phyloP scores from a whole-genome alignment of 441 rosid species.

The Eruca vesicaria region DNA sequence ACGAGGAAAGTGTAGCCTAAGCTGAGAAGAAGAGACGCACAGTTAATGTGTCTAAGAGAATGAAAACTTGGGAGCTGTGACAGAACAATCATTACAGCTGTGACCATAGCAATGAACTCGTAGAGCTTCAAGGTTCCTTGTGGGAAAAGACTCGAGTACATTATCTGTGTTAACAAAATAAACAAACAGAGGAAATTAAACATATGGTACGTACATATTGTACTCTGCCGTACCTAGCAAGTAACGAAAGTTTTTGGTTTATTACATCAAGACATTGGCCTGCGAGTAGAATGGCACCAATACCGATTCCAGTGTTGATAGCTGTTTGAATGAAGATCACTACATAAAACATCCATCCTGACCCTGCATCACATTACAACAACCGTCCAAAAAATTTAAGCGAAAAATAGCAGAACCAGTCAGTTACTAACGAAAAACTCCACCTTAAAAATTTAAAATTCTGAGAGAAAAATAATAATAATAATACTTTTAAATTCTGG shows the following conservation, averaged over 20 bases:
- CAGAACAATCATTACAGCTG: conserved; percentile 74
- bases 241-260: background rate
- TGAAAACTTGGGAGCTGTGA: conserved; percentile 93
- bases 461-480: no score
- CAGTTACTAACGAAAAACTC: background rate
- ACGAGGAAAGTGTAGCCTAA: conserved; percentile 83
- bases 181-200: background rate
- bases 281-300: conserved; percentile 82
- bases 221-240: conserved; percentile 10
- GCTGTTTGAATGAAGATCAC: conserved; percentile 86
- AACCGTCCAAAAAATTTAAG: background rate
- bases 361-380: conserved; percentile 47
- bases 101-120: conserved; percentile 90
- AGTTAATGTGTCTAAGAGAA: conserved; percentile 88
- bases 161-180: conserved; percentile 44
- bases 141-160: conserved; percentile 74
- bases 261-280: conserved; percentile 85
- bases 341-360: conserved; percentile 95
- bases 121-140: conserved; percentile 69
- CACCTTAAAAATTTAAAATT: background rate
- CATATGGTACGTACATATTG: background rate
- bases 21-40: conserved; percentile 77
- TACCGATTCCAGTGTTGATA: conserved; percentile 82
- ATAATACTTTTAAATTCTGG: background rate
- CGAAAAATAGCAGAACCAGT: background rate